Evolutionary conservation across 805 yeast species (phyloP).

Genomic region (Yamadazyma paraphyllophila): DNA sequence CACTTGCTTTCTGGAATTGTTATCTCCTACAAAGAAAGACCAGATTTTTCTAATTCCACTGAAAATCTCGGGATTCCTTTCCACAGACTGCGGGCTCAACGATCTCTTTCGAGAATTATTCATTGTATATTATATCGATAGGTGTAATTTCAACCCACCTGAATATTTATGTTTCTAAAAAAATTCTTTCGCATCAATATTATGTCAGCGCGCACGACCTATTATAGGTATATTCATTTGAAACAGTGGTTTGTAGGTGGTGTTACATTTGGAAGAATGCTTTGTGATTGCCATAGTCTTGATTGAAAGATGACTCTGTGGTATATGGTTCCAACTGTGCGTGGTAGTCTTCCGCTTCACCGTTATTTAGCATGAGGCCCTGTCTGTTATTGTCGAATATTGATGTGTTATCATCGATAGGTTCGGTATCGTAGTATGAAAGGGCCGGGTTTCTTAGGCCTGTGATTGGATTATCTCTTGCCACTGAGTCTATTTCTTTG

Average conservation of each 20-base stretch:
- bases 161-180: conserved; percentile 4
- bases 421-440: conserved; percentile 34
- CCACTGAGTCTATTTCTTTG: conserved; percentile 50
- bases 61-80: not conserved
- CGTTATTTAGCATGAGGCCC: conserved; percentile 29
- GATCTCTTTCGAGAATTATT: conserved; percentile 15
- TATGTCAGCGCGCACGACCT: not conserved
- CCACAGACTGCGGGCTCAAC: conserved; percentile 18
- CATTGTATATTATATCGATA: not conserved
- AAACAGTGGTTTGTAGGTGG: too few relatives aligned
- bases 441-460: conserved; percentile 43
- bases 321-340: not conserved
- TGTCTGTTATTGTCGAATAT: conserved; percentile 31
- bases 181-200: conserved; percentile 2
- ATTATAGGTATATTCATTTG: too few relatives aligned
- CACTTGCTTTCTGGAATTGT: conserved; percentile 5
- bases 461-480: conserved; percentile 37
- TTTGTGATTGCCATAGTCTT: conserved; percentile 3
- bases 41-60: conserved; percentile 9
- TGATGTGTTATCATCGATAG: conserved; percentile 17
- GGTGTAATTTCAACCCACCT: not conserved
- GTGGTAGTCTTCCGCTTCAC: conserved; percentile 1
- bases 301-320: not conserved
- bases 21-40: conserved; percentile 11
- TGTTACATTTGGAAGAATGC: conserved; percentile 13